A percentile compares a stretch with the other conserved stretches of the same genome.
Evolutionary conservation across 1,139 yeast genomes (phyloP).

Genomic region (Yamadazyma mexicana): DNA sequence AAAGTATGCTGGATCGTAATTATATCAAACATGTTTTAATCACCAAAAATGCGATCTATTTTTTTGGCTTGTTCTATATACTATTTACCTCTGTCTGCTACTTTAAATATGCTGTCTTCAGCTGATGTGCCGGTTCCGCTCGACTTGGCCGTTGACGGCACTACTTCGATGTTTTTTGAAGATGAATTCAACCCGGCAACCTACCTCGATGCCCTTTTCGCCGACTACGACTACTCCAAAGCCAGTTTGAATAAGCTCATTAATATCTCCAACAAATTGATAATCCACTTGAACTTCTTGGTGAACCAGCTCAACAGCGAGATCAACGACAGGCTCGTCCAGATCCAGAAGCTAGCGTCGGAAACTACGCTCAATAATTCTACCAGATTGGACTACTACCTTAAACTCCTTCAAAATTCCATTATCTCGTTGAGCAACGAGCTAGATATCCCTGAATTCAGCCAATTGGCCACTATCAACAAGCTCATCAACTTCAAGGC

Average conservation of each 20-base stretch:
- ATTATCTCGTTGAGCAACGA: conserved; percentile 53
- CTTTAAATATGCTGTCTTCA: not conserved
- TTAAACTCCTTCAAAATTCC: conserved; percentile 58
- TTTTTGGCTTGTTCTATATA: not conserved
- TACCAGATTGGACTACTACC: conserved; percentile 62
- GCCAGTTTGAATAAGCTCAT: conserved; percentile 27
- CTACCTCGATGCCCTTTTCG: conserved; percentile 40
- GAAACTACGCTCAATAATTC: conserved; percentile 11
- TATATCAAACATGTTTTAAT: conserved; percentile 17
- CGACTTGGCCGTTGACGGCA: conserved; percentile 4
- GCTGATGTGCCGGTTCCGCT: not conserved
- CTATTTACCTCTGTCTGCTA: not conserved
- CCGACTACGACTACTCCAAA: conserved; percentile 26
- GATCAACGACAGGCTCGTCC: conserved; percentile 16
- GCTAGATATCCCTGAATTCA: conserved; percentile 30
- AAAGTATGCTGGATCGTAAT: conserved; percentile 44
- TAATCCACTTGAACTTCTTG: conserved; percentile 62
- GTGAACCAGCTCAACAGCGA: conserved; percentile 53
- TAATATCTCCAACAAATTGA: conserved; percentile 36
- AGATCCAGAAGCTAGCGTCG: conserved; percentile 16
- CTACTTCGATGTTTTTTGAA: conserved; percentile 43
- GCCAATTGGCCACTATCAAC: conserved; percentile 32
- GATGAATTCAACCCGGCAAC: conserved; percentile 35
- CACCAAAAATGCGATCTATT: conserved; percentile 1
- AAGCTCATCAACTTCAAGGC: conserved; percentile 43